A percentile compares a stretch with the other conserved stretches of the same genome.
Conservation (phyloP, 164 flowering plant species). For the Sextonia rubra region DNA sequence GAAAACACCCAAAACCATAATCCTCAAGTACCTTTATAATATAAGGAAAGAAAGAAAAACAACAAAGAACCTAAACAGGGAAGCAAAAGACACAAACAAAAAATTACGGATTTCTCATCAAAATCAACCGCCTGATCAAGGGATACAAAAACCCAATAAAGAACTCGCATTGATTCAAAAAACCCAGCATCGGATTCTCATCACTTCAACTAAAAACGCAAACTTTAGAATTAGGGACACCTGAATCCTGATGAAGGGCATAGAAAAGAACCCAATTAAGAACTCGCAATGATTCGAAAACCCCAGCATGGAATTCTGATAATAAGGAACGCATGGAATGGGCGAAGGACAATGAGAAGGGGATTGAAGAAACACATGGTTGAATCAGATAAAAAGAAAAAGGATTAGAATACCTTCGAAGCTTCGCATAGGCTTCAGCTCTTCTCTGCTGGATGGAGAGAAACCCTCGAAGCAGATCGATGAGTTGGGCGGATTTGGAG, state of each 20-base stretch:
- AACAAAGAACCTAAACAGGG: neutral
- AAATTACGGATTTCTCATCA: neutral
- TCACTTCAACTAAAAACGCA: neutral
- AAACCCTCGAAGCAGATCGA: conserved; percentile 39
- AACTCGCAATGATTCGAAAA: neutral
- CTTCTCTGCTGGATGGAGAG: conserved; percentile 49
- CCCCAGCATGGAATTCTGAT: neutral
- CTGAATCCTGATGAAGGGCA: too few species aligned
- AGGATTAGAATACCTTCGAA: conserved; percentile 32
- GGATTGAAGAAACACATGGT: neutral
- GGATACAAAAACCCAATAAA: conserved; percentile 3
- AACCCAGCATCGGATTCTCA: neutral
- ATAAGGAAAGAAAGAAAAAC: neutral
- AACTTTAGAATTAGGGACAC: too few species aligned
- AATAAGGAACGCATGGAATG: neutral
- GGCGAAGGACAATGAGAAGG: neutral
- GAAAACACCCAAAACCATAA: too few species aligned
- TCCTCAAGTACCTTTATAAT: neutral
- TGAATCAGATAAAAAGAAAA: neutral
- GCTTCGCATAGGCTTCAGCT: conserved; percentile 46
- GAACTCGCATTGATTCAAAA: neutral
- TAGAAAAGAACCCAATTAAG: neutral
- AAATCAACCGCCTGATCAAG: neutral
- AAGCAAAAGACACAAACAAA: neutral
- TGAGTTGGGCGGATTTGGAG: conserved; percentile 19